These are phyloP conservation scores for Boletus sp. DNA, from an alignment of 768 basidiomycete species.

Conservation along the genomic window DNA sequence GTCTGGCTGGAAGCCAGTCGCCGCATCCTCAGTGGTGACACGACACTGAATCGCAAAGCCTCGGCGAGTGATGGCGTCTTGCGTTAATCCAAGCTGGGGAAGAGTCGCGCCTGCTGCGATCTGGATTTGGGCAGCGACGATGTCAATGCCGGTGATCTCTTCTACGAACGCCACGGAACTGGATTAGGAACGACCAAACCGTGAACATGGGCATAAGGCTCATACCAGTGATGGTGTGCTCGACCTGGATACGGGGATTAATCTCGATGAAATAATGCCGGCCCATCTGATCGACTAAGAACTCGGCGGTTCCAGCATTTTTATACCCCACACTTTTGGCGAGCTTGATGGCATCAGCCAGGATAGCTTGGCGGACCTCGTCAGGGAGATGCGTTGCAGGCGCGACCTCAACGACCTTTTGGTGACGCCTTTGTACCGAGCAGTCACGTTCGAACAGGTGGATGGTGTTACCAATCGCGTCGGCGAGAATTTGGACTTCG, in stretches of 20 bases:
- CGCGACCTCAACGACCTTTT: slow-evolving; percentile 98
- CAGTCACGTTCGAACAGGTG: slow-evolving; percentile 99
- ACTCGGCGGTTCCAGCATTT: slow-evolving; percentile 98
- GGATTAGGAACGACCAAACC: neutral
- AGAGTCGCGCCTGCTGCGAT: slow-evolving; percentile 98
- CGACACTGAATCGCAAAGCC: slow-evolving; percentile 99
- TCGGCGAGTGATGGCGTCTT: slow-evolving; percentile 93
- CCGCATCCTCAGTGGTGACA: slow-evolving; percentile 96
- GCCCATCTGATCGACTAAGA: slow-evolving; percentile 95
- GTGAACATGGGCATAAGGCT: slow-evolving; percentile 1
- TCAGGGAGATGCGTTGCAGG: slow-evolving; percentile 94
- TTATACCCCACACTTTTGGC: slow-evolving; percentile 92
- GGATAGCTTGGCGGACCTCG: slow-evolving; percentile 84
- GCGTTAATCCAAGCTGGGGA: slow-evolving; percentile 91
- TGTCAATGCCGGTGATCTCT: slow-evolving; percentile 99
- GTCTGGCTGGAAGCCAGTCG: slow-evolving; percentile 93
- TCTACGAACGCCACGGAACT: slow-evolving; percentile 48
- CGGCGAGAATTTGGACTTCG: slow-evolving; percentile 94
- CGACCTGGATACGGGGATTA: slow-evolving; percentile 99
- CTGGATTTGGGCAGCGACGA: slow-evolving; percentile 98
- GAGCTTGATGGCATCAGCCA: slow-evolving; percentile 89
- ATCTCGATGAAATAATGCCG: slow-evolving; percentile 99
- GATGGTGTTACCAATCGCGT: slow-evolving; percentile 89
- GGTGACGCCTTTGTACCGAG: slow-evolving; percentile 96
- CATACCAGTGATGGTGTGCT: slow-evolving; percentile 96